Evolutionary conservation across 371 early-diverging fungal genomes (phyloP), one percentile per base, ranked within the genome.

Genomic region (Mortierella sp.): DNA sequence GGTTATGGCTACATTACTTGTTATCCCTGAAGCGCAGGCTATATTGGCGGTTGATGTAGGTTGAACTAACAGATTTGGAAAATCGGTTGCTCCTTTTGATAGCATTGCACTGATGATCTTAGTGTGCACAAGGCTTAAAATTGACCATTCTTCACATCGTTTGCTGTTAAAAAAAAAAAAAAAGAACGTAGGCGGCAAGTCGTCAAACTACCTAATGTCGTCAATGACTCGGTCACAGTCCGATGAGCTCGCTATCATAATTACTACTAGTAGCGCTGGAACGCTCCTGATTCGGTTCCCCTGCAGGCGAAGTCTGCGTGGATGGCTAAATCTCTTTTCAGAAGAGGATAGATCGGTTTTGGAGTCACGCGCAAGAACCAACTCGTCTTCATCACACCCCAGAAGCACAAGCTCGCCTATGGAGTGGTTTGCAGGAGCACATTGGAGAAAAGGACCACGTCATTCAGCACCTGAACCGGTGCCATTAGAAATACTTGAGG

Each of bases 1-100:
- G 75, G 68, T 55, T 57, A 74, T 74, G 75, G 30, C 62, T 11
- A 74, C 75, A 0, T 18, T 74, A 7, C 68, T 74, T 26, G 62
- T 74, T 6, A 69, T 46, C n/a, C 75, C 75, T 5, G 70, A 74
- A 15, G 69, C 70, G 0, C 75, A 74, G 18, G 62, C 66, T 5
- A 61, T 74, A 26, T 58, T 74, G 1, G 51, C 67, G 19, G 60
- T 66, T 0, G 73, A 73, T 53, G 73, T 73, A 67, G 25, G 68
- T 48, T 19, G 46, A 16, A 50, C 4, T 14, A 21, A 7, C 4
- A n/a, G 16, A n/a, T 14, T 50, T 16, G 50, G 14, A 50, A 50
- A 4, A 50, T 14, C 14, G 2, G 5, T 14, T 50, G 5, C 21
- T 14, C n/a, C n/a, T 21, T 50, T 50, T 16, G 7, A 5, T 16